Conservation (phyloP, 345 rosid genomes). For the Ceriops decandra region DNA sequence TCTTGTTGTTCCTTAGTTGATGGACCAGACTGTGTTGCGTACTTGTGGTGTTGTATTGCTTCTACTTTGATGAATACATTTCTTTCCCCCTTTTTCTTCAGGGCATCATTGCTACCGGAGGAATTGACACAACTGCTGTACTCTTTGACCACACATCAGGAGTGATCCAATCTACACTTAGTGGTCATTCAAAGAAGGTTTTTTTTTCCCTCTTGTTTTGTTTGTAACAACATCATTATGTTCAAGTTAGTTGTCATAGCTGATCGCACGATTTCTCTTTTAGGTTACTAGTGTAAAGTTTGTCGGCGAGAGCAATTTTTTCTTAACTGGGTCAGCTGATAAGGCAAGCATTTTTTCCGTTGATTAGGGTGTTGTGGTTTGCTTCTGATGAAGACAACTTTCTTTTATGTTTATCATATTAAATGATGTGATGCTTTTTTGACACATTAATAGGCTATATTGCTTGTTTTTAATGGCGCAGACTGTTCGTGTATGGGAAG, state of each 20-base stretch:
- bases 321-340: conserved; percentile 83
- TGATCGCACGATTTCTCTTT: conserved; percentile 20
- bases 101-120: conserved; percentile 95
- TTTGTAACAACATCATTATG: not conserved
- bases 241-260: conserved; percentile 5
- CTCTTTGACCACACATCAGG: conserved; percentile 86
- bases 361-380: not conserved
- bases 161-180: conserved; percentile 72
- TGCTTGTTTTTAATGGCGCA: conserved; percentile 29
- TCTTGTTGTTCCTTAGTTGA: not conserved
- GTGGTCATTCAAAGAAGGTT: conserved; percentile 98
- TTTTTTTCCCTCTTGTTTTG: not conserved
- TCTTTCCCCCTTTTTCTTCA: conserved; percentile 23
- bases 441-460: not conserved
- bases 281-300: conserved; percentile 94
- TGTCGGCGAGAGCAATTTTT: conserved; percentile 54
- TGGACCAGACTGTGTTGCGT: not conserved
- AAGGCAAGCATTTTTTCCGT: conserved; percentile 43
- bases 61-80: not conserved
- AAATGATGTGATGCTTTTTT: not conserved
- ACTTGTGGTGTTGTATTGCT: not conserved
- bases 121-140: conserved; percentile 80
- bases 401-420: not conserved
- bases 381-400: not conserved
- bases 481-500: conserved; percentile 94